Conservation (phyloP, 225 moss, liverwort and hornwort genomes). For the Straminergon stramineum region DNA sequence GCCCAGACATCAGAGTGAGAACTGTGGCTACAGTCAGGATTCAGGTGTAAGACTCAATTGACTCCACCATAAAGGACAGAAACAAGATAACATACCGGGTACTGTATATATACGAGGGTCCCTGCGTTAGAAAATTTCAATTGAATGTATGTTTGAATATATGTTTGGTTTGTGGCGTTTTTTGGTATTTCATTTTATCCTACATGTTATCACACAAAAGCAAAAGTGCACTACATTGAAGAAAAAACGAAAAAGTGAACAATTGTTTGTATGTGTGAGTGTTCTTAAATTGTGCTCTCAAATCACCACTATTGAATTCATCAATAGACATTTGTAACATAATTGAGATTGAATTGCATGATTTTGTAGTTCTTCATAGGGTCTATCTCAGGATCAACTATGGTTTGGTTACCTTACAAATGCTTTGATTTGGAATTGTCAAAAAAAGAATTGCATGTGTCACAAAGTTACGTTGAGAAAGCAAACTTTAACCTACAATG, state of each 20-base stretch:
- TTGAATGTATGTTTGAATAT: neutral
- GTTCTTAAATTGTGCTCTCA: neutral
- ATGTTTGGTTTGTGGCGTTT: neutral
- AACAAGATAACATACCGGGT: neutral
- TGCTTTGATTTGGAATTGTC: neutral
- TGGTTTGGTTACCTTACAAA: neutral
- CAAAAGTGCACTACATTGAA: neutral
- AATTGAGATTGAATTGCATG: neutral
- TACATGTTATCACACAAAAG: neutral
- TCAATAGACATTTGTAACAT: neutral
- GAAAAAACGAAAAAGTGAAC: neutral
- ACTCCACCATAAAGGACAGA: neutral
- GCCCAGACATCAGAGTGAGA: neutral
- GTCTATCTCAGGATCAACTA: neutral
- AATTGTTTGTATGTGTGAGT: neutral
- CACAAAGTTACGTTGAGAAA: accelerated
- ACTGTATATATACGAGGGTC: neutral
- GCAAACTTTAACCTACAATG: neutral
- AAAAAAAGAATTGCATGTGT: neutral
- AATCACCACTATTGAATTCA: neutral
- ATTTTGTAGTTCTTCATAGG: neutral
- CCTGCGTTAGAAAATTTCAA: neutral
- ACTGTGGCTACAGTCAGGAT: neutral
- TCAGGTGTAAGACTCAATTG: neutral
- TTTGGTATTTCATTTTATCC: no score